A percentile compares a stretch with the other conserved stretches of the same genome.
phyloP scores from a whole-genome alignment of 2,329 filamentous ascomycete genomes.

The Curvularia spicifera region DNA sequence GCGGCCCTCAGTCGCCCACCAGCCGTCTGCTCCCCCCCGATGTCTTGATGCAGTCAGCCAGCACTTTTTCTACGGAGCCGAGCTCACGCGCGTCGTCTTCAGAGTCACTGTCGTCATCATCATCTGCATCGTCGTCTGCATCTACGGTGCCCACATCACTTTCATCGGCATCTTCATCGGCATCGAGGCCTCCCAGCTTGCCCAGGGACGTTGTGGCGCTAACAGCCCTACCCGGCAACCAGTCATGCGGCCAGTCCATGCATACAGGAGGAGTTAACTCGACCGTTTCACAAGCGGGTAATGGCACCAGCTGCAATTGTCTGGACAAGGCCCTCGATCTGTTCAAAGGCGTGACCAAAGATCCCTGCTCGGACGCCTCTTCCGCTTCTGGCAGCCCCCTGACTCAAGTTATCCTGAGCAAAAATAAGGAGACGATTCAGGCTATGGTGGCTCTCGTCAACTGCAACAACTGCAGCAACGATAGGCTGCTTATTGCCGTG shows the following conservation, averaged over 20 bases:
- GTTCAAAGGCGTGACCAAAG: constrained; percentile 6
- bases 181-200: not conserved
- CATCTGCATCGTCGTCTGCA: not conserved
- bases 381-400: not conserved
- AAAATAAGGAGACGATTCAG: constrained; percentile 12
- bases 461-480: constrained; percentile 6
- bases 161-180: constrained; percentile 1
- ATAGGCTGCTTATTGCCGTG: constrained; percentile 9
- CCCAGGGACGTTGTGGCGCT: not conserved
- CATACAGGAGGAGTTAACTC: not conserved
- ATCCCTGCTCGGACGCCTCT: constrained; percentile 6
- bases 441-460: constrained; percentile 7
- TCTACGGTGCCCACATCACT: not conserved
- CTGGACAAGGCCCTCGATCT: constrained; percentile 14
- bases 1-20: constrained; percentile 1
- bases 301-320: constrained; percentile 4
- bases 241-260: not conserved
- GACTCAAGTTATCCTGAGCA: constrained; percentile 9
- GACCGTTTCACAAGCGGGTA: not conserved
- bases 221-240: not conserved
- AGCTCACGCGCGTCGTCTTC: not conserved
- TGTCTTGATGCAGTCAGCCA: not conserved
- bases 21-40: constrained; percentile 5
- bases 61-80: not conserved
- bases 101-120: not conserved